Conservation (phyloP, 2,329 filamentous ascomycete genomes). For the Periconia digitata region DNA sequence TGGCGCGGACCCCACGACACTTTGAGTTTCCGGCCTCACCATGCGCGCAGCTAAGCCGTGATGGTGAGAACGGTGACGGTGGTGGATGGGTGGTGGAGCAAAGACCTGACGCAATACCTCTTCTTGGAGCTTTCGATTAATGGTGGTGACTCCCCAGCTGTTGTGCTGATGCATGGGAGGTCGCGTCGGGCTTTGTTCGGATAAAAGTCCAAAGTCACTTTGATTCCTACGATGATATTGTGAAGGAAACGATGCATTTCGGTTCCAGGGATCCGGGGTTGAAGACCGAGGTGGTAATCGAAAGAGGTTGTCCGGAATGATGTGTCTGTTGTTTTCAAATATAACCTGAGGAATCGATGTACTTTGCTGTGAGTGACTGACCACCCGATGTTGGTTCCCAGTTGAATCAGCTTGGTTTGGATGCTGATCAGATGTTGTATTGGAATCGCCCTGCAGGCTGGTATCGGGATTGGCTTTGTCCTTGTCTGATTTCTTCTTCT, state of each 20-base stretch:
- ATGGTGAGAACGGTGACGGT: conserved; percentile 70
- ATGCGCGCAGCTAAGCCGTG: conserved; percentile 60
- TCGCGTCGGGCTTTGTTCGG: conserved; percentile 28
- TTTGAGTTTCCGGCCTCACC: conserved; percentile 29
- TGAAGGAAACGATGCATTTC: conserved; percentile 29
- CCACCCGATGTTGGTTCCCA: conserved; percentile 48
- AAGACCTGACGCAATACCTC: conserved; percentile 94
- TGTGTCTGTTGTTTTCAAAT: conserved; percentile 91
- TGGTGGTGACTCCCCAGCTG: conserved; percentile 86
- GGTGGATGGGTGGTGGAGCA: conserved; percentile 77
- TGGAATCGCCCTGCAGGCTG: conserved; percentile 19
- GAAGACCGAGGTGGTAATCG: conserved; percentile 56
- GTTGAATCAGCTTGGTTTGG: conserved; percentile 11
- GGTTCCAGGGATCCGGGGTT: conserved; percentile 41
- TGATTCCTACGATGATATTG: conserved; percentile 40
- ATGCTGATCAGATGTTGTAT: conserved; percentile 16
- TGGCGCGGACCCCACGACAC: conserved; percentile 35
- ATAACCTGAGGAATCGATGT: conserved; percentile 84
- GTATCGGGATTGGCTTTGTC: conserved; percentile 30
- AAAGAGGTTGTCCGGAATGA: conserved; percentile 83
- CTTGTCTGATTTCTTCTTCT: conserved; percentile 54
- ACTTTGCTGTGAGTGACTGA: conserved; percentile 76
- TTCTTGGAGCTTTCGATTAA: conserved; percentile 84
- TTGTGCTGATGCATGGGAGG: conserved; percentile 52
- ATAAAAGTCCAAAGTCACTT: conserved; percentile 30